Evolutionary conservation across 257 asterid genomes (phyloP).

Genomic region (Eustoma russellianum): DNA sequence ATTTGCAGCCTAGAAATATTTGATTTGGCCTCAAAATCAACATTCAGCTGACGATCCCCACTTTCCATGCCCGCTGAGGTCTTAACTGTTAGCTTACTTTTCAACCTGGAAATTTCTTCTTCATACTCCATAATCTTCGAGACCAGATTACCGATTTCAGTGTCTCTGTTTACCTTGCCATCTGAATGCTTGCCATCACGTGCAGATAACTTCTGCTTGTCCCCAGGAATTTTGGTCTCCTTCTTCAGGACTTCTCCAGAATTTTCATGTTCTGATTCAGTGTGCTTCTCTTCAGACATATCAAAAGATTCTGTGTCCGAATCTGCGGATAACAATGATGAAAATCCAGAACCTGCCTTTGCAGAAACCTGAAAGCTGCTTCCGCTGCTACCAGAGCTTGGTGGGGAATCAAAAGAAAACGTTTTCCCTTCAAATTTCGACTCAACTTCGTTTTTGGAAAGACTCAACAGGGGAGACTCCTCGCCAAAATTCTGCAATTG

Average conservation of each 20-base stretch:
- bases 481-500: constrained; percentile 16
- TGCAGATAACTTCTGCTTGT: constrained; percentile 11
- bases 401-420: constrained; percentile 26
- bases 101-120: constrained; percentile 44
- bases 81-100: constrained; percentile 23
- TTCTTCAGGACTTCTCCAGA: constrained; percentile 17
- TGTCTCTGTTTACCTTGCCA: constrained; percentile 10
- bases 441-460: constrained; percentile 23
- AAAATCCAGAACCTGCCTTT: constrained; percentile 41
- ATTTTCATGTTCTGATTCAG: constrained; percentile 7
- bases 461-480: constrained; percentile 32
- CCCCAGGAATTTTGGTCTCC: constrained; percentile 1
- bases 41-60: constrained; percentile 34
- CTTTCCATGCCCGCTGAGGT: constrained; percentile 22
- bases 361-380: constrained; percentile 27
- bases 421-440: constrained; percentile 24
- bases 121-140: constrained; percentile 28
- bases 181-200: neutral
- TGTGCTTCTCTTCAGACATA: constrained; percentile 21
- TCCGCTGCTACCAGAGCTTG: constrained; percentile 48
- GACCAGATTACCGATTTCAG: constrained; percentile 22
- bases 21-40: constrained; percentile 36
- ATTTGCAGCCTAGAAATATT: constrained; percentile 33
- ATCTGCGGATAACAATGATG: constrained; percentile 42
- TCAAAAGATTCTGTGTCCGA: constrained; percentile 59